A percentile compares a stretch with the other conserved stretches of the same genome.
Conservation (phyloP, 2,329 filamentous ascomycete species). For the Pseudogymnoascus sp. region DNA sequence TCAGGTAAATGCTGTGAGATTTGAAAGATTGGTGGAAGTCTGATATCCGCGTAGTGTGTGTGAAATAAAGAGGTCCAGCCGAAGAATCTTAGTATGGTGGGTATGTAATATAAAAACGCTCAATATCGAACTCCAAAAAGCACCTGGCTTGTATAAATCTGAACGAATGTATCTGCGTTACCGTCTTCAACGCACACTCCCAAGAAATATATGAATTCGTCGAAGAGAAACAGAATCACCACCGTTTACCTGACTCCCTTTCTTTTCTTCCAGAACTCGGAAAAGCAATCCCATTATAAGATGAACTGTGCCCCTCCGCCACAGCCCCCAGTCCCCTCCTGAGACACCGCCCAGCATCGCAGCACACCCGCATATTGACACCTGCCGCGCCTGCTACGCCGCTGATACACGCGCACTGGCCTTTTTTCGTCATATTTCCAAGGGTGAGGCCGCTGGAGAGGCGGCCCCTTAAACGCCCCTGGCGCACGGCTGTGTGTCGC, state of each 20-base stretch:
- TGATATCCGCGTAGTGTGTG: constrained; percentile 1
- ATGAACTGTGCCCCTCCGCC: background rate
- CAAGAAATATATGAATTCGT: background rate
- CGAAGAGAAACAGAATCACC: background rate
- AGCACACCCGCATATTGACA: background rate
- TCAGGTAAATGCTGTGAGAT: background rate
- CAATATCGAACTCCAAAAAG: constrained; percentile 3
- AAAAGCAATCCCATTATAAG: constrained; percentile 7
- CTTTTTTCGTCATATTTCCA: background rate
- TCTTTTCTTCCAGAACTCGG: constrained; percentile 1
- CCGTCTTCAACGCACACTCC: background rate
- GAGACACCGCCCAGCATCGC: background rate
- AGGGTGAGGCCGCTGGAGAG: background rate
- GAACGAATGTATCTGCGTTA: background rate
- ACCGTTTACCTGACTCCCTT: background rate
- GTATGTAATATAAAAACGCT: constrained; percentile 5
- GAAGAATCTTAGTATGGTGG: constrained; percentile 7
- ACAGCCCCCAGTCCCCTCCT: background rate
- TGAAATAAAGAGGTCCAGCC: constrained; percentile 7
- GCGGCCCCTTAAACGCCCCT: constrained; percentile 6
- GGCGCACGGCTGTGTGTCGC: constrained; percentile 2
- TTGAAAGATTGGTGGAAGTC: background rate
- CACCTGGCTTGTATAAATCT: background rate
- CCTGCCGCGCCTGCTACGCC: constrained; percentile 5
- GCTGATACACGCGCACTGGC: constrained; percentile 5